Base-by-base conservation (phyloP, 371 early-diverging fungal genomes). In the Mortierella sp. region DNA sequence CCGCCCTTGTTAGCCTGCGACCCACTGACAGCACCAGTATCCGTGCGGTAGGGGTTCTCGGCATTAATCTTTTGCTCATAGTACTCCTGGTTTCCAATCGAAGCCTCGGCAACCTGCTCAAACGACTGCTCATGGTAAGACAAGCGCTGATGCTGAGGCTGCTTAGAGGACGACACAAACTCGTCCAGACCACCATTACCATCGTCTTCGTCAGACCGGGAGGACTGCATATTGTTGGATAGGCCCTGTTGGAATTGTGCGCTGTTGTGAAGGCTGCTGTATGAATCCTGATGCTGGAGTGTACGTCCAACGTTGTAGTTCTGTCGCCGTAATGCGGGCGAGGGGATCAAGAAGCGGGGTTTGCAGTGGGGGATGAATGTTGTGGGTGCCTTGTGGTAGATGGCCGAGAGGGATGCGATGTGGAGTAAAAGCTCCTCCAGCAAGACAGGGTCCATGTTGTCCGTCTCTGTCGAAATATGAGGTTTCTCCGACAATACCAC, bases 321-420 rank as follows among this genome's bases (percentile, higher is more conserved):
- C 60, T 85, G 83, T 65, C 87, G 76, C 80, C 87, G 88, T 58
- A 92, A 81, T 55, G 88, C 90, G 35, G 92, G 90, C 0, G 92
- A 92, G 2, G 93, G 92, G 71, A 92, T 88, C 75, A 93, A 80
- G 75, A 89, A 91, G 14, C 93, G 88, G n/a, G 91, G 91, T 75
- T 93, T 93, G 77, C 92, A 93, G 46, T 91, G 91, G 8, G 85
- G 85, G 51, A 96, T 94, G 77, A 95, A 96, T 0, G 94, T 91
- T 35, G 94, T 91, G 3, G 98, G 95, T 44, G 98, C 95, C 83
- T 97, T 97, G 87, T 98, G 97, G 85, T 98, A 97, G 18, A 99
- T 96, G 24, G 98, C 96, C 10, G 98, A 95, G 35, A 99, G 90
- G 16, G 94, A 95, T 56, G 95, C 95, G 75, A 99, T 94, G 76